Conservation (phyloP, 176 grass and related monocot genomes). For the Triticum urartu region DNA sequence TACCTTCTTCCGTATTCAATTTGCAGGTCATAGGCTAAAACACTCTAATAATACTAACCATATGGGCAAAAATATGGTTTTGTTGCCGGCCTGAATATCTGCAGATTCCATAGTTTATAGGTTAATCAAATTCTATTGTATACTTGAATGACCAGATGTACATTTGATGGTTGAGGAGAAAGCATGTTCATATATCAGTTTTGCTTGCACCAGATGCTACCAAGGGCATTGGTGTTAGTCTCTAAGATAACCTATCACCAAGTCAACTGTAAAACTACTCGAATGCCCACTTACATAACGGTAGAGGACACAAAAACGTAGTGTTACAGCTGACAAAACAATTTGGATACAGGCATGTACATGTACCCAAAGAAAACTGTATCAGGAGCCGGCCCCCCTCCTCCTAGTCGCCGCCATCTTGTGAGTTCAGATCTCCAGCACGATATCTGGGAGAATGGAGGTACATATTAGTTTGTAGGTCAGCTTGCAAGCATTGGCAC, state of each 20-base stretch:
- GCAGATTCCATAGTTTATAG: background rate
- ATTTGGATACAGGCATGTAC: background rate
- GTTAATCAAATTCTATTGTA: background rate
- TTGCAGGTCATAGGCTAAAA: conserved; percentile 31
- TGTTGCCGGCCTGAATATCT: too few species aligned
- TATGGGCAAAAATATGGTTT: background rate
- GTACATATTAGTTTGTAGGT: background rate
- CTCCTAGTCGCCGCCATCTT: background rate
- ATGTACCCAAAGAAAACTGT: background rate
- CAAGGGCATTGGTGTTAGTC: background rate
- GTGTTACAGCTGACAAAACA: background rate
- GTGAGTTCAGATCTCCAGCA: conserved; percentile 36
- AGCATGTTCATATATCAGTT: background rate
- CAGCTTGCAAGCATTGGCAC: background rate
- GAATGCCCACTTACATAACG: background rate
- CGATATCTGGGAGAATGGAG: conserved; percentile 38
- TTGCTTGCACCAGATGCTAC: background rate
- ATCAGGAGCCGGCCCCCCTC: background rate
- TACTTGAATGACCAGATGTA: background rate
- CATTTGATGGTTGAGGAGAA: background rate
- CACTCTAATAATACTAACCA: background rate
- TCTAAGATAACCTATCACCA: background rate
- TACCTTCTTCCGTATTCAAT: background rate
- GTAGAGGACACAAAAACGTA: background rate
- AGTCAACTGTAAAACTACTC: background rate